Evolutionary conservation across 495 filamentous ascomycete genomes (phyloP), one percentile per base, ranked within the genome.

Genomic region (Trichoderma virens): DNA sequence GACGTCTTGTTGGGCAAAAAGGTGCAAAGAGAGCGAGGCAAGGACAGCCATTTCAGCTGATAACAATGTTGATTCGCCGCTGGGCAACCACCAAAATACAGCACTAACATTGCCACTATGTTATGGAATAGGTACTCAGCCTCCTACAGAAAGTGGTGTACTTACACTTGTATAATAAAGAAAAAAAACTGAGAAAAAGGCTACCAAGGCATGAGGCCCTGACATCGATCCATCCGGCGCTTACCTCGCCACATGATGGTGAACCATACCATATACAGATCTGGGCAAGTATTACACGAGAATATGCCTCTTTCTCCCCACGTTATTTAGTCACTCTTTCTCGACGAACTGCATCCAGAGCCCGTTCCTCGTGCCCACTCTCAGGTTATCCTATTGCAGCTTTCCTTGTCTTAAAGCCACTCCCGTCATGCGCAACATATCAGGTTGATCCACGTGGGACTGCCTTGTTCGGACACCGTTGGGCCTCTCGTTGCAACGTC

Each of bases 361-460:
- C 51, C 18, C 25, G 51, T 28, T 28, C 51, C 51, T 56, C 51
- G 51, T 56, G 51, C 51, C 51, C 51, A 31, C 51, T 30, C 51
- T 18, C 51, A 13, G 2, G 51, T 30, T 30, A 30, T 56, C 51
- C 51, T 56, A 56, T 56, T 56, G 51, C 25, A 56, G 51, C 51
- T 56, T 56, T 9, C 13, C 51, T 20, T 56, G 51, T 30, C 51
- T 30, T 9, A 18, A 56, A 56, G 51, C 51, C 51, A 56, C 27
- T 28, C 51, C 51, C 25, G 27, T 56, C 51, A 56, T 56, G 51
- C 27, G 51, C 51, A 56, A 56, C 51, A 56, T 30, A 56, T 56
- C 51, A 28, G 27, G 20, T 16, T 7, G 51, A 27, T 30, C 51
- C 51, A 56, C 51, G 51, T 56, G 51, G 51, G 51, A 56, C 25